These are phyloP conservation scores for Cajanus cajan DNA, from an alignment of 306 rosid species.

Conservation along the genomic window DNA sequence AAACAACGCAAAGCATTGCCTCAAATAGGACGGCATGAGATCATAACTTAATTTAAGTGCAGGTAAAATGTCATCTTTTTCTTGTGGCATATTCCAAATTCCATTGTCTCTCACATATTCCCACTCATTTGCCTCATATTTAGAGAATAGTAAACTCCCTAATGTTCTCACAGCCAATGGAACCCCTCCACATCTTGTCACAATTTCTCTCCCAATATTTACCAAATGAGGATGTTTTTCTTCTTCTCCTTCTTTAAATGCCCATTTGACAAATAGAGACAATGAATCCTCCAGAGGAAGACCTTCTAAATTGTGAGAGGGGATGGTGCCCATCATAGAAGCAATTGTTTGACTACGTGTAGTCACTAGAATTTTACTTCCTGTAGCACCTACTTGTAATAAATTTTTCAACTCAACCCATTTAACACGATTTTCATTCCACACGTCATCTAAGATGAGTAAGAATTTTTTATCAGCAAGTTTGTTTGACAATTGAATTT, in stretches of 20 bases:
- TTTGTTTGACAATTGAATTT: not conserved
- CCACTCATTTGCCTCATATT: not conserved
- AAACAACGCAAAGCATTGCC: constrained; percentile 37
- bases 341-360: not conserved
- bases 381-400: not conserved
- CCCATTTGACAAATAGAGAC: constrained; percentile 33
- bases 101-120: constrained; percentile 16
- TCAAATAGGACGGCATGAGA: constrained; percentile 35
- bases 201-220: constrained; percentile 24
- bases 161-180: constrained; percentile 40
- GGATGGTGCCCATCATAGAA: constrained; percentile 5
- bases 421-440: not conserved
- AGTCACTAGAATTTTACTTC: constrained; percentile 16
- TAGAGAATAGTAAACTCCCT: constrained; percentile 3
- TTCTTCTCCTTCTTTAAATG: constrained; percentile 32
- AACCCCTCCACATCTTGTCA: constrained; percentile 29
- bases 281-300: not conserved
- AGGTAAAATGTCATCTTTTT: constrained; percentile 16
- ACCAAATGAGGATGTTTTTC: not conserved
- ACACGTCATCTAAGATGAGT: constrained; percentile 21
- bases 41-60: constrained; percentile 41
- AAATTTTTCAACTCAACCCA: constrained; percentile 2
- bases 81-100: constrained; percentile 36
- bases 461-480: constrained; percentile 27
- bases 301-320: not conserved